Base-by-base conservation (phyloP, 208 protist species). In the Wallacemonas sp. region DNA sequence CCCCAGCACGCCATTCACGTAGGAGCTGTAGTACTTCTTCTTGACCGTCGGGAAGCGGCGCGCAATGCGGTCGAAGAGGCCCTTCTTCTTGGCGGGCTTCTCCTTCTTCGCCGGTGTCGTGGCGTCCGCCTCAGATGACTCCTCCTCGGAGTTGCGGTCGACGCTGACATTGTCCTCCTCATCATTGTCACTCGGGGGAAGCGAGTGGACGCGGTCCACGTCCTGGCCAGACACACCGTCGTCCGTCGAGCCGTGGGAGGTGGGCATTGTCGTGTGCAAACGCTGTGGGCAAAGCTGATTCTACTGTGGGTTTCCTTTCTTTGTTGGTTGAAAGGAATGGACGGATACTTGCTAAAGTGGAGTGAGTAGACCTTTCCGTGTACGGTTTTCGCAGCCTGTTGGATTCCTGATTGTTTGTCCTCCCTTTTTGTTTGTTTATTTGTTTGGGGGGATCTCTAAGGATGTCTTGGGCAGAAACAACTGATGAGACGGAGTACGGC, bases 11-110 rank as follows among this genome's bases (percentile, higher is more conserved):
- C 74, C 70, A 36, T 57, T 63, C n/a, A 49, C 32, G 57, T 72
- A 84, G 29, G 45, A 74, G 50, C 74, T 78, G 57, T 62, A 54
- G 65, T 72, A 59, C 32, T 59, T 59, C 52, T 59, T 59, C 52
- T 59, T 59, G 18, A 25, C 18, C 26, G 31, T 26, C n/a, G 25
- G 25, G 7, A 59, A 18, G 8, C 31, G 52, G 16, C 31, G 52
- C 3, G 52, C 28, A 7, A 59, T 7, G 52, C 52, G 52, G 32
- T 59, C 52, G 20, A 59, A 59, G 31, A 59, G 22, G 14, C 57
- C 64, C 44, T 59, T 64, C 29, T 67, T 63, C 20, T 61, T 49
- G 28, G 7, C 29, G 55, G 38, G 5, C 48, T 59, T 59, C 29
- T 22, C 52, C 52, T 33, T 59, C n/a, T 12, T 39, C n/a, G 8